phyloP scores from a whole-genome alignment of 75 land plant genomes.

The Cupressus sempervirens region DNA sequence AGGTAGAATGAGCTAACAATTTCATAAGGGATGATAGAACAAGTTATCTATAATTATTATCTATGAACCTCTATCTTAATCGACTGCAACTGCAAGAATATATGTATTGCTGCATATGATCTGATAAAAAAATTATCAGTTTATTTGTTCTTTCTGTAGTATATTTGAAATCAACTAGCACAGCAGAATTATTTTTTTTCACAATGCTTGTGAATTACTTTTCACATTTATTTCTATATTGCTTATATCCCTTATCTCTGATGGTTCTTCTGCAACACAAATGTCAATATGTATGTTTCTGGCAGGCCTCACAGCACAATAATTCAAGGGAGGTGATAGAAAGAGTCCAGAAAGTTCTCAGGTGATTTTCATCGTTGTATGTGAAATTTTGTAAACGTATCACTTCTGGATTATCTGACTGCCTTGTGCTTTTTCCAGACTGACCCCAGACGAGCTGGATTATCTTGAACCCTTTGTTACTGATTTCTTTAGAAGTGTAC shows the following conservation, averaged over 20 bases:
- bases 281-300: background rate
- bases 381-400: background rate
- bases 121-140: background rate
- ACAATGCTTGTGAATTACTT: background rate
- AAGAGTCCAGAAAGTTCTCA: conserved; percentile 29
- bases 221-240: background rate
- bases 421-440: conserved; percentile 16
- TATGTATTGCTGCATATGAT: background rate
- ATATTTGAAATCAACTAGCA: too few relatives aligned
- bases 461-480: conserved; percentile 27
- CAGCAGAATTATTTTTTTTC: too few relatives aligned
- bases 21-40: too few relatives aligned
- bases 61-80: background rate
- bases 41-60: background rate
- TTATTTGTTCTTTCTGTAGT: background rate
- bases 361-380: background rate
- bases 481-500: conserved; percentile 40
- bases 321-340: conserved; percentile 8
- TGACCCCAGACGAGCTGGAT: conserved; percentile 27
- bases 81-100: background rate
- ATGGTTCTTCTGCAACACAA: background rate
- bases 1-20: too few relatives aligned
- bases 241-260: background rate
- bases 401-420: background rate
- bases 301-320: background rate